phyloP scores from a whole-genome alignment of 257 asterid species.

The Nicotiana knightiana region DNA sequence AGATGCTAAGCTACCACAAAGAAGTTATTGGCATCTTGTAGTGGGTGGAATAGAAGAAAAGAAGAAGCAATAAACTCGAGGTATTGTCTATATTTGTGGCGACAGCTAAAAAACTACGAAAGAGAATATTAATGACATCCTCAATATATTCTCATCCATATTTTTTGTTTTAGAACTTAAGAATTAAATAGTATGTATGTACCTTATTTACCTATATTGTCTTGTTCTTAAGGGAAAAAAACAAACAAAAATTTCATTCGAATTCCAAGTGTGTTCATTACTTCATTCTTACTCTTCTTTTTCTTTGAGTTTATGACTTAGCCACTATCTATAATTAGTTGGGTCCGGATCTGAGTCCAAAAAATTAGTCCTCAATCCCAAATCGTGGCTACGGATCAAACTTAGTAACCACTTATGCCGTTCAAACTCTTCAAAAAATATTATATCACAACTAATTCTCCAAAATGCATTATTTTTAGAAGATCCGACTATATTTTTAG shows the following conservation, averaged over 20 bases:
- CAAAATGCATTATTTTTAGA: no score
- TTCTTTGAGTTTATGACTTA: no score
- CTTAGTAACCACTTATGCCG: no score
- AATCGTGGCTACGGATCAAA: no score
- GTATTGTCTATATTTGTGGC: neutral
- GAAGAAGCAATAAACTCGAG: neutral
- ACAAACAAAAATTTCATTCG: neutral
- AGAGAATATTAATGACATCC: neutral
- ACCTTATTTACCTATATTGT: neutral
- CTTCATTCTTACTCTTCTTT: no score
- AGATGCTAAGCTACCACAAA: neutral
- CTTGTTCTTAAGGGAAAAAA: neutral
- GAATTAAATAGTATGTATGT: neutral
- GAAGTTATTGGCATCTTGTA: neutral
- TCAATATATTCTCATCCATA: neutral
- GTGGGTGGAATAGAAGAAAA: neutral
- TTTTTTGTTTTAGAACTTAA: neutral
- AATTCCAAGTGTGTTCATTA: no score
- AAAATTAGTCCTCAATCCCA: neutral
- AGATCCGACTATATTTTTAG: no score
- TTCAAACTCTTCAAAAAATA: no score
- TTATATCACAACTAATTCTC: no score
- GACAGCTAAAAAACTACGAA: neutral
- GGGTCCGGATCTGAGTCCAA: neutral
- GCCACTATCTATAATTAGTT: neutral